Percentiles rank a stretch among this genome's conserved stretches.
Evolutionary conservation across 2,329 filamentous ascomycete genomes (phyloP).

Genomic region (Penicillium sp.): DNA sequence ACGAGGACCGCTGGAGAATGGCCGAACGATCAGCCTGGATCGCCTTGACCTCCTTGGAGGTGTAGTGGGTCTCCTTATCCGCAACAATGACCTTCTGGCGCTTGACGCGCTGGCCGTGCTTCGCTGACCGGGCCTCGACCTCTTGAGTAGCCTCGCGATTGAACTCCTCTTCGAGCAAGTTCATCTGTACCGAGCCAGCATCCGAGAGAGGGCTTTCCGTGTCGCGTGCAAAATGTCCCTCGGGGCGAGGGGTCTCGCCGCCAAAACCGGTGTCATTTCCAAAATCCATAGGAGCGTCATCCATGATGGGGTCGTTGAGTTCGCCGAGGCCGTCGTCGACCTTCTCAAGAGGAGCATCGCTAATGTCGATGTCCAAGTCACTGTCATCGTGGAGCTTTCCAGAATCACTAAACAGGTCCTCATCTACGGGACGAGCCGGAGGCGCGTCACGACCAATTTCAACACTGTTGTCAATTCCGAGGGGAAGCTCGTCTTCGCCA

Average conservation of each 20-base stretch:
- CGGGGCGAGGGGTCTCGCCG: slow-evolving; percentile 47
- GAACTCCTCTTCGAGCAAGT: slow-evolving; percentile 46
- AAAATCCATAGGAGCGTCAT: slow-evolving; percentile 50
- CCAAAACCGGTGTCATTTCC: slow-evolving; percentile 52
- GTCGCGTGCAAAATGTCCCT: slow-evolving; percentile 52
- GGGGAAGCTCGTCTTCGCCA: slow-evolving; percentile 57
- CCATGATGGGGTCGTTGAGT: slow-evolving; percentile 49
- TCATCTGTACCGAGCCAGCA: slow-evolving; percentile 58
- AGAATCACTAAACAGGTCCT: slow-evolving; percentile 52
- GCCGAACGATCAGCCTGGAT: slow-evolving; percentile 80
- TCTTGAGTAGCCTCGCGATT: slow-evolving; percentile 14
- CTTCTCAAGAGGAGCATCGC: slow-evolving; percentile 40
- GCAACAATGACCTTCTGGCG: slow-evolving; percentile 75
- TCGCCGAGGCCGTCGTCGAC: slow-evolving; percentile 43
- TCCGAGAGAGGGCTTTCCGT: slow-evolving; percentile 66
- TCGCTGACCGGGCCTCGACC: slow-evolving; percentile 50
- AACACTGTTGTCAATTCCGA: slow-evolving; percentile 62
- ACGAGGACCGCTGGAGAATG: slow-evolving; percentile 75
- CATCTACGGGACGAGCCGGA: slow-evolving; percentile 55
- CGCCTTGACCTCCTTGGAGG: slow-evolving; percentile 70
- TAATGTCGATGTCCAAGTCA: slow-evolving; percentile 44
- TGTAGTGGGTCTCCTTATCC: slow-evolving; percentile 75
- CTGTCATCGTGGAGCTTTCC: slow-evolving; percentile 58
- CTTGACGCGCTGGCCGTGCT: slow-evolving; percentile 66
- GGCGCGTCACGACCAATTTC: slow-evolving; percentile 88